phyloP scores from a whole-genome alignment of 2,329 filamentous ascomycete species.

The Talaromyces sp. region DNA sequence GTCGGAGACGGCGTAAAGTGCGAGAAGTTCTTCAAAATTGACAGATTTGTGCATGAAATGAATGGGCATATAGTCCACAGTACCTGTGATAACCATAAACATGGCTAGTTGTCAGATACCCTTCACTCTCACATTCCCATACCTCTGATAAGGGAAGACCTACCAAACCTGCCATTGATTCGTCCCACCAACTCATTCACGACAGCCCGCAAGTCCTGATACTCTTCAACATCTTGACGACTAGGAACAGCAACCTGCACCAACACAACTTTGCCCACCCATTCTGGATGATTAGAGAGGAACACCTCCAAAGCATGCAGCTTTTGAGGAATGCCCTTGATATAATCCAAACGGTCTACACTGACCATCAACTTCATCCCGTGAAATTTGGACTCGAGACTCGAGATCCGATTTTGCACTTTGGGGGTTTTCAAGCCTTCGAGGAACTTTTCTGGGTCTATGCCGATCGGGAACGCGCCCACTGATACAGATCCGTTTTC shows the following conservation, averaged over 20 bases:
- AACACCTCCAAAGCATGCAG: conserved; percentile 95
- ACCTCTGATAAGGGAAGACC: conserved; percentile 19
- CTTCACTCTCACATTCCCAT: not conserved
- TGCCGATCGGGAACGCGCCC: conserved; percentile 94
- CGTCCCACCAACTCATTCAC: conserved; percentile 95
- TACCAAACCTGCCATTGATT: conserved; percentile 90
- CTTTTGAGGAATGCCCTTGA: conserved; percentile 98
- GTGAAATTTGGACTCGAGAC: conserved; percentile 83
- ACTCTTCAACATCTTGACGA: conserved; percentile 93
- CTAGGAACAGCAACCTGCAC: conserved; percentile 95
- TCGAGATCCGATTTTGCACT: conserved; percentile 80
- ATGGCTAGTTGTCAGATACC: conserved; percentile 12
- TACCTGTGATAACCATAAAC: too few species aligned
- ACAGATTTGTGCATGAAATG: conserved; percentile 98
- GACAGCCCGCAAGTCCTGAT: conserved; percentile 89
- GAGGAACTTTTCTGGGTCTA: conserved; percentile 93
- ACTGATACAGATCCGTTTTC: conserved; percentile 83
- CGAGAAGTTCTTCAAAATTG: conserved; percentile 88
- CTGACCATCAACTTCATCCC: conserved; percentile 95
- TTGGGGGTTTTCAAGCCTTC: conserved; percentile 80
- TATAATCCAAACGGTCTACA: conserved; percentile 94
- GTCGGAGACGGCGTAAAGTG: conserved; percentile 86
- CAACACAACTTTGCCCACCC: conserved; percentile 94
- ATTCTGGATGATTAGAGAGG: conserved; percentile 92
- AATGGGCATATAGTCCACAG: conserved; percentile 97